Conservation (phyloP, 2,329 filamentous ascomycete genomes). For the Shiraia bambusicola region DNA sequence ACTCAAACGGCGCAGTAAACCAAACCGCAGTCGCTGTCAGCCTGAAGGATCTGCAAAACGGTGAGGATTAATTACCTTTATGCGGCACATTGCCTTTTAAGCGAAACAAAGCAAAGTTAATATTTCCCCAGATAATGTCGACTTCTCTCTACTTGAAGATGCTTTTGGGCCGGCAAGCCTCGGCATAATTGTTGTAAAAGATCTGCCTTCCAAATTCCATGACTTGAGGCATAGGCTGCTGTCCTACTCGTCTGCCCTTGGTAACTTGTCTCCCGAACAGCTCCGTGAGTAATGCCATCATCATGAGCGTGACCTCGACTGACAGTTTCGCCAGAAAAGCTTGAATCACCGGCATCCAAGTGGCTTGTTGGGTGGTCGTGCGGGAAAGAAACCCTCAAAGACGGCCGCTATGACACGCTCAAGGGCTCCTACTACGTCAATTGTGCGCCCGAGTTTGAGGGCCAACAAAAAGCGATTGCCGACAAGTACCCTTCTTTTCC, state of each 20-base stretch:
- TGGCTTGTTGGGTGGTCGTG: slow-evolving; percentile 74
- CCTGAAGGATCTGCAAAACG: slow-evolving; percentile 48
- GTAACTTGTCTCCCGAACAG: slow-evolving; percentile 70
- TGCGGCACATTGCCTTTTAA: neutral
- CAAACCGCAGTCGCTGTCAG: slow-evolving; percentile 37
- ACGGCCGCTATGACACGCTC: slow-evolving; percentile 74
- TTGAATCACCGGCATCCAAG: slow-evolving; percentile 56
- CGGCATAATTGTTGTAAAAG: slow-evolving; percentile 90
- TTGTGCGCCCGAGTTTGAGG: slow-evolving; percentile 67
- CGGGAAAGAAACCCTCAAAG: slow-evolving; percentile 78
- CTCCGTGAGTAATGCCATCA: slow-evolving; percentile 58
- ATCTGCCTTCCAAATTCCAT: slow-evolving; percentile 72
- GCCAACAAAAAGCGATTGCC: slow-evolving; percentile 51
- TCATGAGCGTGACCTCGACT: neutral
- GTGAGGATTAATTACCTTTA: slow-evolving; percentile 33
- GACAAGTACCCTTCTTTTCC: slow-evolving; percentile 67
- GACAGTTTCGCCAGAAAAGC: slow-evolving; percentile 34
- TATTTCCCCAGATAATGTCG: slow-evolving; percentile 59
- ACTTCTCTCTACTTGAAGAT: slow-evolving; percentile 67
- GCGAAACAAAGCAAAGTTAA: slow-evolving; percentile 5
- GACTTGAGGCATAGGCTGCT: slow-evolving; percentile 72
- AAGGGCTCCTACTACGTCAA: slow-evolving; percentile 87
- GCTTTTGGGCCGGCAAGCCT: slow-evolving; percentile 90
- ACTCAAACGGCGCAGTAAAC: slow-evolving; percentile 20
- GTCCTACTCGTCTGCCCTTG: slow-evolving; percentile 86